Conservation (phyloP, 75 land plant species). For the Pinus albicaulis region DNA sequence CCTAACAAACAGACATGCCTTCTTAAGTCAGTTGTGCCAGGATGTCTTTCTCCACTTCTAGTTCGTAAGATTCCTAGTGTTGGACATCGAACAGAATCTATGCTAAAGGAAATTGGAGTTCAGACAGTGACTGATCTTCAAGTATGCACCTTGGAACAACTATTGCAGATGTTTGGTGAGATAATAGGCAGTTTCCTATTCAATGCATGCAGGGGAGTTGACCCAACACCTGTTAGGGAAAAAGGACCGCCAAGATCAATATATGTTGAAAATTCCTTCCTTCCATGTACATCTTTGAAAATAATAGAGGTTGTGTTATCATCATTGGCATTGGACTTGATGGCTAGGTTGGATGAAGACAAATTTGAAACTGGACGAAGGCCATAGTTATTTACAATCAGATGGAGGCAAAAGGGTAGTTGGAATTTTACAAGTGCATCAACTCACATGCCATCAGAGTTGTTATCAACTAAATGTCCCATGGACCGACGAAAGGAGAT, state of each 20-base stretch:
- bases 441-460: too few relatives aligned
- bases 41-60: conserved; percentile 25
- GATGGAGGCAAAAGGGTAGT: too few relatives aligned
- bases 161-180: conserved; percentile 34
- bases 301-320: conserved; percentile 40
- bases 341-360: too few relatives aligned
- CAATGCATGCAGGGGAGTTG: conserved; percentile 34
- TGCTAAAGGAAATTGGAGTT: conserved; percentile 33
- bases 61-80: conserved; percentile 48
- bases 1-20: conserved; percentile 43
- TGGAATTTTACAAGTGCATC: too few relatives aligned
- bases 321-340: too few relatives aligned
- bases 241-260: conserved; percentile 40
- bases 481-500: too few relatives aligned
- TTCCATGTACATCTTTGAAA: conserved; percentile 29
- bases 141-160: conserved; percentile 6
- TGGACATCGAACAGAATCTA: conserved; percentile 28
- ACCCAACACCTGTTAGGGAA: conserved; percentile 26
- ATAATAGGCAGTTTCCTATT: conserved; percentile 20
- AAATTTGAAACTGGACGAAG: too few relatives aligned
- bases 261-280: conserved; percentile 47
- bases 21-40: conserved; percentile 26
- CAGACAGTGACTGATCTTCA: conserved; percentile 28
- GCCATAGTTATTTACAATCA: too few relatives aligned
- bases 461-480: too few relatives aligned